Percentiles rank a stretch among this genome's conserved stretches.
Evolutionary conservation across 2,329 filamentous ascomycete species (phyloP).

Genomic region (Pseudocercospora cruenta): DNA sequence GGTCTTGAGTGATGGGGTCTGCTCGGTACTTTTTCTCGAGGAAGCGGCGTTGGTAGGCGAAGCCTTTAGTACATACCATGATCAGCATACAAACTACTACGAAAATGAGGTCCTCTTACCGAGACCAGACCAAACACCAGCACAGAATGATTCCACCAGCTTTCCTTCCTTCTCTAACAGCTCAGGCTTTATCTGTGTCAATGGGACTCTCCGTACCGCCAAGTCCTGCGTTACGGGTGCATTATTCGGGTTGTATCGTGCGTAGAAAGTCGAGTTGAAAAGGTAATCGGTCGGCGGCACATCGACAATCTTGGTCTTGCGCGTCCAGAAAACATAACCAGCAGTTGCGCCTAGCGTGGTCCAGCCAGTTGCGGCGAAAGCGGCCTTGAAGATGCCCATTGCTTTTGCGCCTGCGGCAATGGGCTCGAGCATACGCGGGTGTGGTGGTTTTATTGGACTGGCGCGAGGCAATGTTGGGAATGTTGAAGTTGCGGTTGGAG

Average conservation of each 20-base stretch:
- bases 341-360: slow-evolving; percentile 51
- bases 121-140: slow-evolving; percentile 67
- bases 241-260: slow-evolving; percentile 62
- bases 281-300: slow-evolving; percentile 65
- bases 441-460: background rate
- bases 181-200: slow-evolving; percentile 67
- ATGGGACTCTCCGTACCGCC: slow-evolving; percentile 64
- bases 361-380: slow-evolving; percentile 39
- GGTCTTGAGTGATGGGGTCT: slow-evolving; percentile 56
- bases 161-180: slow-evolving; percentile 64
- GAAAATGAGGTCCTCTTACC: slow-evolving; percentile 50
- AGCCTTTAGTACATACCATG: slow-evolving; percentile 49
- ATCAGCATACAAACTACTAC: background rate
- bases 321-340: slow-evolving; percentile 57
- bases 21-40: slow-evolving; percentile 62
- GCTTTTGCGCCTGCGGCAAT: slow-evolving; percentile 10
- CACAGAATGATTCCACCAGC: slow-evolving; percentile 67
- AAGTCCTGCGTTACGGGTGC: slow-evolving; percentile 69
- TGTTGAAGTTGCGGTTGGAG: background rate
- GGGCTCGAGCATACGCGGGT: slow-evolving; percentile 17
- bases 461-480: background rate
- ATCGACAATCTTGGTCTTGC: slow-evolving; percentile 60
- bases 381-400: slow-evolving; percentile 40
- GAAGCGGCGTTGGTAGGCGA: slow-evolving; percentile 61
- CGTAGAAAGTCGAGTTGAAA: slow-evolving; percentile 61